phyloP scores from a whole-genome alignment of 495 filamentous ascomycete genomes.

The Hypoxylon crocopeplum region DNA sequence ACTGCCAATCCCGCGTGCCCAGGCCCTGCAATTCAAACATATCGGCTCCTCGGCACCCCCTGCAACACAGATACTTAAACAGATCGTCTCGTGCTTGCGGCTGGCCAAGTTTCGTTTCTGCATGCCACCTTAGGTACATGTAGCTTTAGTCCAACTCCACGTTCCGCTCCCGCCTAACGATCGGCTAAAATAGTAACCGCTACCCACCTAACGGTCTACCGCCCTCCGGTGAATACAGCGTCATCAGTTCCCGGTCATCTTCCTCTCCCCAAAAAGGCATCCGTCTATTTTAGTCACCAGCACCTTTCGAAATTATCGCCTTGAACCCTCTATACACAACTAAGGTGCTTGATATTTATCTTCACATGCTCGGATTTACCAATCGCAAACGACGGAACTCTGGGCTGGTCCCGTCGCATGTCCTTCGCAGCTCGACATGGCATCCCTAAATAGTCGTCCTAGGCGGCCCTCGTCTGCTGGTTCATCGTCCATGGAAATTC shows the following conservation, averaged over 20 bases:
- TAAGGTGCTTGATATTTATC: neutral
- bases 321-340: neutral
- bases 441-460: slow-evolving; percentile 29
- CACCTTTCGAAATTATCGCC: no score
- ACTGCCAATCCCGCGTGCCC: slow-evolving; percentile 14
- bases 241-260: slow-evolving; percentile 4
- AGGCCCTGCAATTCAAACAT: neutral
- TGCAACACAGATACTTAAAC: slow-evolving; percentile 11
- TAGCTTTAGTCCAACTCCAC: slow-evolving; percentile 20
- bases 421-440: slow-evolving; percentile 23
- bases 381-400: slow-evolving; percentile 15
- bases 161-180: slow-evolving; percentile 31
- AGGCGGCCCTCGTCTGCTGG: slow-evolving; percentile 43
- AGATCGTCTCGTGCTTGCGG: slow-evolving; percentile 7
- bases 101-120: slow-evolving; percentile 3
- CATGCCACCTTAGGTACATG: neutral
- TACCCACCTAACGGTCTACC: slow-evolving; percentile 2
- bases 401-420: slow-evolving; percentile 26
- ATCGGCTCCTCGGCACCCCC: neutral
- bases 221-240: slow-evolving; percentile 20
- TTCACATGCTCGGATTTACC: slow-evolving; percentile 19
- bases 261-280: neutral
- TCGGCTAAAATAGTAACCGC: slow-evolving; percentile 35
- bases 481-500: slow-evolving; percentile 46
- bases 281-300: neutral